phyloP scores from a whole-genome alignment of 192 early-diverging fungal genomes.

The Coemansia sp. region DNA sequence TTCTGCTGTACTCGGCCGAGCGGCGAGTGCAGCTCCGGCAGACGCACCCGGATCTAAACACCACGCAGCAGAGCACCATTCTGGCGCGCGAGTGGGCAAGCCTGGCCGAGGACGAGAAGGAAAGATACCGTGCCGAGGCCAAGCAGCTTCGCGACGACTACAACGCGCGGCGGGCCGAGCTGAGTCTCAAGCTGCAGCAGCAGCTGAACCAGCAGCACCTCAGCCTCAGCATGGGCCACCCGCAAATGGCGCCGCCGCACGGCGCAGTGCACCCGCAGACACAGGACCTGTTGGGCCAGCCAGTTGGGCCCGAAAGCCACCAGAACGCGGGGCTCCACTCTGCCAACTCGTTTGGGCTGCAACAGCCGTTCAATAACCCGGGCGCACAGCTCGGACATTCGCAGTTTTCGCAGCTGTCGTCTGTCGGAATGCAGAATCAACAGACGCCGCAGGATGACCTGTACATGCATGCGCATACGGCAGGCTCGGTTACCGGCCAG shows the following conservation, averaged over 20 bases:
- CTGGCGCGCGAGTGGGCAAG: slow-evolving; percentile 67
- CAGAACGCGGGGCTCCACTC: slow-evolving; percentile 1
- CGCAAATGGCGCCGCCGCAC: slow-evolving; percentile 9
- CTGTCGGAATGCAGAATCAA: background rate
- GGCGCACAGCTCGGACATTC: slow-evolving; percentile 13
- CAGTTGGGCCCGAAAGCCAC: too few species aligned
- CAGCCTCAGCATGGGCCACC: slow-evolving; percentile 23
- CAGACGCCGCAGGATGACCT: slow-evolving; percentile 6
- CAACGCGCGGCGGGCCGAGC: slow-evolving; percentile 52
- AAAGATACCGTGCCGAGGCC: slow-evolving; percentile 56
- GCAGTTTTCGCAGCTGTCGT: slow-evolving; percentile 18
- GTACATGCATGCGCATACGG: slow-evolving; percentile 1
- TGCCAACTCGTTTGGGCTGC: slow-evolving; percentile 16
- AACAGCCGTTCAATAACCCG: slow-evolving; percentile 13
- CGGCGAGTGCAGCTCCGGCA: slow-evolving; percentile 64
- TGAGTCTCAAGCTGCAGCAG: slow-evolving; percentile 57
- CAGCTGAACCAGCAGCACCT: slow-evolving; percentile 56
- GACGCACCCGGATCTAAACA: slow-evolving; percentile 57
- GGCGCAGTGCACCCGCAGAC: slow-evolving; percentile 11
- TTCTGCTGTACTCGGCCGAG: slow-evolving; percentile 64
- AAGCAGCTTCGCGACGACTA: slow-evolving; percentile 63
- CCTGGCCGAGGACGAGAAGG: slow-evolving; percentile 56
- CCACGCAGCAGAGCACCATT: slow-evolving; percentile 63
- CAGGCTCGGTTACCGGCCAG: slow-evolving; percentile 10
- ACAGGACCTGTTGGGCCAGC: slow-evolving; percentile 26